phyloP scores from a whole-genome alignment of 2,329 filamentous ascomycete species.

The Calycina marina region DNA sequence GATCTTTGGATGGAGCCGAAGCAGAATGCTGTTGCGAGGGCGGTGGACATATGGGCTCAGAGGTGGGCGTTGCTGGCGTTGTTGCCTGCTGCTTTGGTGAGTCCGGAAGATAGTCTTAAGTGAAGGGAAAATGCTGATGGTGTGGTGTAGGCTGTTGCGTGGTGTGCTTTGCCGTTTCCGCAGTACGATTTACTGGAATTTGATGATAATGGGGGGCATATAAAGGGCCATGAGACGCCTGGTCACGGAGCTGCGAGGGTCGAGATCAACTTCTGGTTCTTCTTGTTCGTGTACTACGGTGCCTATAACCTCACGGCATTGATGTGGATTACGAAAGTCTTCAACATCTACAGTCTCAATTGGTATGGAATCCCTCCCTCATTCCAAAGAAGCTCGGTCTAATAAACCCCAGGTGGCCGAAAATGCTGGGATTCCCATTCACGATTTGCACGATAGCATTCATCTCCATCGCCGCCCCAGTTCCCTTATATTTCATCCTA shows the following conservation, averaged over 20 bases:
- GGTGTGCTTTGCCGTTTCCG: conserved; percentile 52
- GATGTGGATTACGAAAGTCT: conserved; percentile 58
- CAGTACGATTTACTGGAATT: conserved; percentile 39
- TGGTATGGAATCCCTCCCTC: conserved; percentile 28
- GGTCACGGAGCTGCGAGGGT: conserved; percentile 50
- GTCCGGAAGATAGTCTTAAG: conserved; percentile 16
- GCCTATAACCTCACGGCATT: conserved; percentile 54
- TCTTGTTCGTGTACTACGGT: conserved; percentile 54
- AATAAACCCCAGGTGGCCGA: conserved; percentile 35
- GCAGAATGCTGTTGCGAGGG: conserved; percentile 40
- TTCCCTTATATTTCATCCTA: conserved; percentile 43
- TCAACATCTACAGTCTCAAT: conserved; percentile 56
- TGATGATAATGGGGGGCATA: conserved; percentile 22
- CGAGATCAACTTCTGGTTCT: conserved; percentile 58
- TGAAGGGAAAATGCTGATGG: conserved; percentile 6
- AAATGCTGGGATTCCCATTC: conserved; percentile 47
- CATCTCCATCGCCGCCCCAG: conserved; percentile 42
- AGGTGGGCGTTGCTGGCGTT: conserved; percentile 46
- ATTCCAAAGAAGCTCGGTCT: background rate
- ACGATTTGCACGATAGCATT: conserved; percentile 47
- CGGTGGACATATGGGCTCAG: conserved; percentile 48
- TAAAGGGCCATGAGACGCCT: conserved; percentile 30
- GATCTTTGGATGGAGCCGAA: conserved; percentile 48
- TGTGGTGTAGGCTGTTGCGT: conserved; percentile 37
- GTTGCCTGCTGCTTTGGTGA: conserved; percentile 43